Conservation (phyloP, 2,329 filamentous ascomycete species). For the Monilinia vaccinii-corymbosi region DNA sequence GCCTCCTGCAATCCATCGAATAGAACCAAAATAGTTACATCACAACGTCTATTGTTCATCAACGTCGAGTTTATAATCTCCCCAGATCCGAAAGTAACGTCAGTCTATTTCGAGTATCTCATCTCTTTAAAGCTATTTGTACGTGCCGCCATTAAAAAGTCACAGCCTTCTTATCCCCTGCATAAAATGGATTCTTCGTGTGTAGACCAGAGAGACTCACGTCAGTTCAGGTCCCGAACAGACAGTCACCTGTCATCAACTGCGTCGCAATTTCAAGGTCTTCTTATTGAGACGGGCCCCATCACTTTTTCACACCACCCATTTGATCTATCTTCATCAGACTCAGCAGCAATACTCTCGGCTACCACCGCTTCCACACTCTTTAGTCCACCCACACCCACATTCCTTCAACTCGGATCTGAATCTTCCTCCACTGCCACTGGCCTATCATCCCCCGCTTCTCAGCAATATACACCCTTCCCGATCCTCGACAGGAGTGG, state of each 20-base stretch:
- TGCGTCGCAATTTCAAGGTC: conserved; percentile 24
- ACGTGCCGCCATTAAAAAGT: conserved; percentile 21
- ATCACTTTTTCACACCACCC: conserved; percentile 15
- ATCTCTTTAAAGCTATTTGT: conserved; percentile 15
- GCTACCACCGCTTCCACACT: conserved; percentile 7
- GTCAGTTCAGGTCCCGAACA: conserved; percentile 27
- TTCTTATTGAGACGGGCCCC: conserved; percentile 23
- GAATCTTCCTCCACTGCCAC: conserved; percentile 6
- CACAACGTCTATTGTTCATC: conserved; percentile 16
- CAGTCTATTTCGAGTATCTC: conserved; percentile 13
- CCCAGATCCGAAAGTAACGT: conserved; percentile 10
- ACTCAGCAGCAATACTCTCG: conserved; percentile 19
- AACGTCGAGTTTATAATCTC: conserved; percentile 11
- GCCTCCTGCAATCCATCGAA: conserved; percentile 23
- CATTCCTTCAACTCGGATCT: conserved; percentile 7
- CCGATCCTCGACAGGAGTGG: conserved; percentile 23
- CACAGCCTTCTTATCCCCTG: conserved; percentile 22
- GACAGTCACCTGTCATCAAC: conserved; percentile 27
- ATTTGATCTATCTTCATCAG: conserved; percentile 16
- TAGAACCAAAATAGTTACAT: conserved; percentile 26
- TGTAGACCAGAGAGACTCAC: conserved; percentile 30
- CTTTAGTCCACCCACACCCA: conserved; percentile 7
- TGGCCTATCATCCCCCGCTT: conserved; percentile 14
- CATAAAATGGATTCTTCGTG: conserved; percentile 28
- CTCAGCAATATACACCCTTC: conserved; percentile 24